phyloP scores from a whole-genome alignment of 139 green algal species.

The Auxenochlorella pyrenoidosa region DNA sequence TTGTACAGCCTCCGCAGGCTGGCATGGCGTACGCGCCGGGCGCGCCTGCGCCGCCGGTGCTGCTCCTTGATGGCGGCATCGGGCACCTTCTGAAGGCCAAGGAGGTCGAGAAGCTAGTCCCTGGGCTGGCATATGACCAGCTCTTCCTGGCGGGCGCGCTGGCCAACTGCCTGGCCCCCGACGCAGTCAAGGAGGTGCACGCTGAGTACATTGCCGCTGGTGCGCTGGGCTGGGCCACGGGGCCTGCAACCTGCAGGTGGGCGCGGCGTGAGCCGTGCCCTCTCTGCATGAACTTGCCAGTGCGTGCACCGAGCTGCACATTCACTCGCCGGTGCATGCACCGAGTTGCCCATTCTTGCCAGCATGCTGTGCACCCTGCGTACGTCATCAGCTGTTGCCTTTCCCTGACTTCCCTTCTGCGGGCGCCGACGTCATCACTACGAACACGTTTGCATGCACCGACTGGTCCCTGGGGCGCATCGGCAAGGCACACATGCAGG shows the following conservation, averaged over 20 bases:
- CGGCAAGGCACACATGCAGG: not conserved
- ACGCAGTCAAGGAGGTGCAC: constrained; percentile 53
- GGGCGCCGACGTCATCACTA: constrained; percentile 60
- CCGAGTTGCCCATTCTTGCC: too few relatives aligned
- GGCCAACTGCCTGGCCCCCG: constrained; percentile 54
- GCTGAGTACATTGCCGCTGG: constrained; percentile 57
- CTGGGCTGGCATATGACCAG: constrained; percentile 39
- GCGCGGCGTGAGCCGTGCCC: too few relatives aligned
- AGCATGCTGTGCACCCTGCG: too few relatives aligned
- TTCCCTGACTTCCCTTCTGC: not conserved
- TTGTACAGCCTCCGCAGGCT: too few relatives aligned
- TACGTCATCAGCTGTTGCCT: too few relatives aligned
- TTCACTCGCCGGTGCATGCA: too few relatives aligned
- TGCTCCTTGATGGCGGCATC: constrained; percentile 50
- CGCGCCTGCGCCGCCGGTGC: not conserved
- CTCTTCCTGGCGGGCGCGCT: constrained; percentile 55
- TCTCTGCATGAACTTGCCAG: too few relatives aligned
- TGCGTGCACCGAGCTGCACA: too few relatives aligned
- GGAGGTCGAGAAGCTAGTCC: constrained; percentile 11
- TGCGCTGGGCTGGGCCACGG: constrained; percentile 7
- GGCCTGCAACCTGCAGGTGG: too few relatives aligned
- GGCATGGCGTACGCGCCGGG: not conserved
- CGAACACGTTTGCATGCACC: constrained; percentile 70
- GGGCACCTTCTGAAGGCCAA: constrained; percentile 53
- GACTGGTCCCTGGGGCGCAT: constrained; percentile 13